Evolutionary conservation across 106 monocot genomes (phyloP).

Genomic region (Apostasia shenzhenica): DNA sequence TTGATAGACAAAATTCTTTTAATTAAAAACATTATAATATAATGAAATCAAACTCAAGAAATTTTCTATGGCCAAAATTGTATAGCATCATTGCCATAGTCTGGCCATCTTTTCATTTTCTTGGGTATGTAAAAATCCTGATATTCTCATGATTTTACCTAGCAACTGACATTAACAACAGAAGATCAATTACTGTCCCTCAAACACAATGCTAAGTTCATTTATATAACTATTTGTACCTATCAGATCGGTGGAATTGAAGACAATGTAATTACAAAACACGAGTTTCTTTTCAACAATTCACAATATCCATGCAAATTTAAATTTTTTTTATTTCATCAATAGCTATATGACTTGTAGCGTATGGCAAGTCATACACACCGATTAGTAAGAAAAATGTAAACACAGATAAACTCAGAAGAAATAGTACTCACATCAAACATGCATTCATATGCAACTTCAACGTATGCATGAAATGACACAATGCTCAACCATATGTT

Average conservation of each 20-base stretch:
- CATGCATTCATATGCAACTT: slow-evolving; percentile 54
- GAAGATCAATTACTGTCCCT: neutral
- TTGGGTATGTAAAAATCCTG: neutral
- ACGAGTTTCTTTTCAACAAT: neutral
- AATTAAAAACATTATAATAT: no score
- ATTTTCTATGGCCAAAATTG: neutral
- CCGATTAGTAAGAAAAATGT: neutral
- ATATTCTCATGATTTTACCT: neutral
- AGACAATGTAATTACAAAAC: neutral
- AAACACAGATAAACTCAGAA: neutral
- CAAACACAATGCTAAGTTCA: neutral
- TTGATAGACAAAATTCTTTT: no score
- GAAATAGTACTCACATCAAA: slow-evolving; percentile 49
- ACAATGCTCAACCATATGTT: slow-evolving; percentile 68
- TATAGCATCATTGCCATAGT: neutral
- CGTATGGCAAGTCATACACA: neutral
- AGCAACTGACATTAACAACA: neutral
- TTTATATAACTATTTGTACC: neutral
- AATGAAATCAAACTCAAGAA: neutral
- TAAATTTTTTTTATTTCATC: neutral
- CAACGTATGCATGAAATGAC: slow-evolving; percentile 84
- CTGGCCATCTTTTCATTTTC: neutral
- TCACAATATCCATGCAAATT: neutral
- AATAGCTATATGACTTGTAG: neutral
- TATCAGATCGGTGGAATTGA: neutral